Base-by-base conservation (phyloP, 495 filamentous ascomycete genomes). In the Penicillium goetzii region DNA sequence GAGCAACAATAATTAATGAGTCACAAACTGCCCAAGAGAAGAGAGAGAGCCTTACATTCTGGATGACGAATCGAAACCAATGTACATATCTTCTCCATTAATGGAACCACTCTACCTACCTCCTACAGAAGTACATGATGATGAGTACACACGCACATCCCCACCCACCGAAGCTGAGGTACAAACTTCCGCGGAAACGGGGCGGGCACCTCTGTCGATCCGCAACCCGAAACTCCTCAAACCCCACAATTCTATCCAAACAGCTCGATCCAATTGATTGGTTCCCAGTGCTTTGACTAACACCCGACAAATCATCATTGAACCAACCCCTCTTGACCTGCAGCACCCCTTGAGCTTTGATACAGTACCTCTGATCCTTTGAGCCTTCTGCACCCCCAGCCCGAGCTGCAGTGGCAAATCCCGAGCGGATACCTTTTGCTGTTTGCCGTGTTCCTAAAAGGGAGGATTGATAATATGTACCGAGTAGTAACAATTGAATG, bases 361-460 rank as follows among this genome's bases (percentile, higher is more conserved):
- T 41, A 3, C 38, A n/a, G 40, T 41, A 45, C 41, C 4, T 7
- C 21, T 21, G 9, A 43, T 21, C n/a, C 41, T 43, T 21, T 45
- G 9, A 43, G 8, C n/a, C 41, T 43, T 21, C n/a, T 2, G n/a
- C n/a, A n/a, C 4, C 41, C 17, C 41, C 41, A 43, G 41, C 8
- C 19, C 2, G 19, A 23, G 41, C 19, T n/a, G 0, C 11, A 10
- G 43, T 47, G 43, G 43, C 47, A 21, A 51, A 51, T 51, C 23
- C 14, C 25, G 21, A 17, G 47, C 47, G 47, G 47, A 51, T 51
- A 51, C 47, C 47, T 51, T 51, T 51, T 51, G 25, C 47, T 26
- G 47, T 50, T 23, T 47, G 43, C 19, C 43, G 43, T 47, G 43
- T 19, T 5, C 41, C n/a, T 45, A 23, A 45, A 23, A 7, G 19